Percentiles rank a stretch among this genome's conserved stretches.
These are phyloP conservation scores for Trichosporon sp. DNA, from an alignment of 1,284 basidiomycete genomes.

Conservation along the genomic window DNA sequence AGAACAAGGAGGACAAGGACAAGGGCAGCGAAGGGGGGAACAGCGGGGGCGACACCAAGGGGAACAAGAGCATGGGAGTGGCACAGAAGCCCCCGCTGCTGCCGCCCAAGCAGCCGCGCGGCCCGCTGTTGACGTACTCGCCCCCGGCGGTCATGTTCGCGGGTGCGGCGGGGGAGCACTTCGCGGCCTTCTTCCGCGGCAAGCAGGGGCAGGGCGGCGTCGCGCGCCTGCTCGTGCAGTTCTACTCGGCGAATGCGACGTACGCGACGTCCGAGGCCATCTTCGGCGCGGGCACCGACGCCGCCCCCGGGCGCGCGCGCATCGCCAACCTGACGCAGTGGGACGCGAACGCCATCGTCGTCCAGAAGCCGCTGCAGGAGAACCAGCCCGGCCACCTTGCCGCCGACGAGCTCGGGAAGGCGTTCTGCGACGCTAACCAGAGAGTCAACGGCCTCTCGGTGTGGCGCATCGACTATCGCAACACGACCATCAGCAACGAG, in stretches of 20 bases:
- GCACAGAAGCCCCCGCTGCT: too few relatives aligned
- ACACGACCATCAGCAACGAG: not conserved
- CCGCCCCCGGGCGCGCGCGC: not conserved
- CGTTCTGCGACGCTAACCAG: not conserved
- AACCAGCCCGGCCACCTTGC: slow-evolving; percentile 1
- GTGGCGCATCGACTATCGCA: not conserved
- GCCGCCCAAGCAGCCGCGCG: too few relatives aligned
- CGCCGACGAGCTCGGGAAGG: not conserved
- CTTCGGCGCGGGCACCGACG: not conserved
- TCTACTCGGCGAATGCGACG: not conserved
- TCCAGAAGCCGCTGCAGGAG: slow-evolving; percentile 6
- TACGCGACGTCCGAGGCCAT: not conserved
- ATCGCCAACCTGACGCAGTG: not conserved
- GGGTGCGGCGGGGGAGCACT: not conserved
- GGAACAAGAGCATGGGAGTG: too few relatives aligned
- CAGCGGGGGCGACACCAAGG: too few relatives aligned
- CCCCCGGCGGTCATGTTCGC: not conserved
- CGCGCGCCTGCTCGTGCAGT: not conserved
- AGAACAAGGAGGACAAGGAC: not conserved
- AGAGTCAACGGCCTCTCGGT: not conserved
- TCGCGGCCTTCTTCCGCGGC: not conserved
- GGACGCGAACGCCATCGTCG: not conserved
- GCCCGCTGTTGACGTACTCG: not conserved
- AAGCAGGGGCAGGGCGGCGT: not conserved
- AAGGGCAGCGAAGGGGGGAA: not conserved